A percentile compares a stretch with the other conserved stretches of the same genome.
These are phyloP conservation scores for Galerina sulciceps DNA, from an alignment of 768 basidiomycete species.

Conservation along the genomic window DNA sequence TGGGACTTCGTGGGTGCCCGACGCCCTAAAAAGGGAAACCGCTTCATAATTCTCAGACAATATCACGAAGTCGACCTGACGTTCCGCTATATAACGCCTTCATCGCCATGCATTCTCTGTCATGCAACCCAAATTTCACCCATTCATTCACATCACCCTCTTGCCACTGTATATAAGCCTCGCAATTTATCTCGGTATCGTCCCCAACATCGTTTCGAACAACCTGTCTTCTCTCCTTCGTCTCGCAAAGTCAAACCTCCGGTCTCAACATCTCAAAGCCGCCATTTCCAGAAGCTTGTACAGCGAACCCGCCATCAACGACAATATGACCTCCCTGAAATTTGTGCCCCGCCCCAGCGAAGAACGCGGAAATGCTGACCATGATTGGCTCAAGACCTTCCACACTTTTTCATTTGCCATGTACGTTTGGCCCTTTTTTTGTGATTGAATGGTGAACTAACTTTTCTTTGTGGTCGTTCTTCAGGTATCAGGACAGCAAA, in stretches of 20 bases:
- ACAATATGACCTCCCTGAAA: slow-evolving; percentile 34
- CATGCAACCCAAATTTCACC: slow-evolving; percentile 39
- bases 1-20: slow-evolving; percentile 15
- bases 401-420: slow-evolving; percentile 81
- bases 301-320: slow-evolving; percentile 1
- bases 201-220: slow-evolving; percentile 29
- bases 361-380: slow-evolving; percentile 74
- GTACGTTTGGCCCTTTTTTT: slow-evolving; percentile 41
- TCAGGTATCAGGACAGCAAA: slow-evolving; percentile 61
- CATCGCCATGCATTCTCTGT: slow-evolving; percentile 22
- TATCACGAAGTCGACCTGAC: slow-evolving; percentile 10
- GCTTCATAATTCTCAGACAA: slow-evolving; percentile 15
- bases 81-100: slow-evolving; percentile 11
- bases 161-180: slow-evolving; percentile 46
- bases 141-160: slow-evolving; percentile 40
- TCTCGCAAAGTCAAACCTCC: slow-evolving; percentile 38
- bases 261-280: slow-evolving; percentile 27
- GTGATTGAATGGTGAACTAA: slow-evolving; percentile 4
- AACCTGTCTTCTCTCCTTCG: slow-evolving; percentile 44
- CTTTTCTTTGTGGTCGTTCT: neutral
- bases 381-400: slow-evolving; percentile 88
- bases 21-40: slow-evolving; percentile 13
- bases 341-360: slow-evolving; percentile 60
- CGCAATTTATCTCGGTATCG: slow-evolving; percentile 36
- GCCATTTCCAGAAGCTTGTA: slow-evolving; percentile 6